These are phyloP conservation scores for Edaphochlamys debaryana DNA, from an alignment of 139 green algal genomes.

Conservation along the genomic window DNA sequence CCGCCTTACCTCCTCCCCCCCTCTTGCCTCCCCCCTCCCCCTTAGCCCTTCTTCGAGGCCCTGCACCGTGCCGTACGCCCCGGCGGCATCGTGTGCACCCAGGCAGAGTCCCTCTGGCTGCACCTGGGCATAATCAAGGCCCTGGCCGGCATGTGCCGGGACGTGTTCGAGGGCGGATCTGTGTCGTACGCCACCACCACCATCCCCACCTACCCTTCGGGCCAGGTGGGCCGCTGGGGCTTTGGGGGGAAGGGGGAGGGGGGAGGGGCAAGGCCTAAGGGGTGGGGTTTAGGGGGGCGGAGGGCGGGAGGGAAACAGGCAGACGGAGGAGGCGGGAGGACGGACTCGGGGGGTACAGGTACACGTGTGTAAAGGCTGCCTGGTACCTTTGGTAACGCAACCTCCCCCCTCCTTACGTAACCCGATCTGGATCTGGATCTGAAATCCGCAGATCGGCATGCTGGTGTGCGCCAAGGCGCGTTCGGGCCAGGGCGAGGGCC, in stretches of 20 bases:
- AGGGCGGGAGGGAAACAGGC: too few species aligned
- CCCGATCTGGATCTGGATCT: too few species aligned
- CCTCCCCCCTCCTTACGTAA: too few species aligned
- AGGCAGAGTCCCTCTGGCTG: slow-evolving; percentile 93
- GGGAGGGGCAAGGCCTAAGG: too few species aligned
- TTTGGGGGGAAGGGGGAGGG: too few species aligned
- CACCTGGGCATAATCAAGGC: slow-evolving; percentile 96
- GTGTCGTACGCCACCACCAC: slow-evolving; percentile 96
- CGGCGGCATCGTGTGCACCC: slow-evolving; percentile 94
- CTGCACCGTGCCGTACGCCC: slow-evolving; percentile 92
- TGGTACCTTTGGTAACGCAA: too few species aligned
- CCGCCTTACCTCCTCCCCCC: too few species aligned
- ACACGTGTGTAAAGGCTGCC: too few species aligned
- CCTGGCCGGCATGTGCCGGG: slow-evolving; percentile 88
- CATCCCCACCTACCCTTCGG: slow-evolving; percentile 96
- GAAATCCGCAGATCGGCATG: slow-evolving; percentile 94
- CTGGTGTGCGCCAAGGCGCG: slow-evolving; percentile 93
- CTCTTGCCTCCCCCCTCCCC: background rate
- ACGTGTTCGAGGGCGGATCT: slow-evolving; percentile 85
- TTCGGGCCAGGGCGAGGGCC: background rate
- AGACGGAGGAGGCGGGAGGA: too few species aligned
- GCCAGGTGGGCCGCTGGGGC: background rate
- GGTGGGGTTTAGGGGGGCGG: too few species aligned
- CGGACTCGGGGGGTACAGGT: too few species aligned
- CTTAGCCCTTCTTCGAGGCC: slow-evolving; percentile 93